Base-by-base conservation (phyloP, 1,139 yeast genomes). In the Yamadazyma jaroonii region DNA sequence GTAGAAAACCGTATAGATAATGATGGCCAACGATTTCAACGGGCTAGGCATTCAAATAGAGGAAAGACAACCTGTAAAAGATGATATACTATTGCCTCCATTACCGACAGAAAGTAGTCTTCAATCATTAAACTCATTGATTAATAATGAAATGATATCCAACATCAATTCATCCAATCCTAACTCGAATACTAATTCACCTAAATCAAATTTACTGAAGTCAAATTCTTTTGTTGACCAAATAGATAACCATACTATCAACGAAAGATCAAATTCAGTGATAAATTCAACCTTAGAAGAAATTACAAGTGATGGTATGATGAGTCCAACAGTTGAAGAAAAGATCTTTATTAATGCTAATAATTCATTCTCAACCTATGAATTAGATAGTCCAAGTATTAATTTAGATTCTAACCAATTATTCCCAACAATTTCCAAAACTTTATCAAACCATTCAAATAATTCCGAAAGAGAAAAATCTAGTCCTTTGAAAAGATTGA, bases 1-100 rank as follows among this genome's bases (percentile, higher is more conserved):
- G n/a, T n/a, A n/a, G n/a, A n/a, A n/a, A n/a, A n/a, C n/a, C n/a
- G n/a, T n/a, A n/a, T n/a, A n/a, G n/a, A n/a, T n/a, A 17, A 17
- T 4, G 4, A 13, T 22, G 24, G 12, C 11, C 26, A 31, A 25
- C 17, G 35, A 27, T 23, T 27, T 28, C 12, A 46, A 42, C 36
- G 67, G 66, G 11, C 50, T 62, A 39, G 66, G 67, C 17, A 62
- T 63, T 32, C 54, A 61, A 11, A 46, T 61, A 11, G 68, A 62
- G 40, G 66, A 61, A 11, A 26, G 23, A 12, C 30, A 32, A 6
- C 23, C 31, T 26, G 13, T 20, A 3, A 28, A 36, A 24, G 35
- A 37, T 34, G 41, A 38, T 24, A 37, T 37, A 7, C 53, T 66
- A 20, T 55, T 67, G 36, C 73, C 73, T 1, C 73, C 73, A 4